These are phyloP conservation scores for Apophysomyces sp. DNA, from an alignment of 371 early-diverging fungal species.

Conservation along the genomic window DNA sequence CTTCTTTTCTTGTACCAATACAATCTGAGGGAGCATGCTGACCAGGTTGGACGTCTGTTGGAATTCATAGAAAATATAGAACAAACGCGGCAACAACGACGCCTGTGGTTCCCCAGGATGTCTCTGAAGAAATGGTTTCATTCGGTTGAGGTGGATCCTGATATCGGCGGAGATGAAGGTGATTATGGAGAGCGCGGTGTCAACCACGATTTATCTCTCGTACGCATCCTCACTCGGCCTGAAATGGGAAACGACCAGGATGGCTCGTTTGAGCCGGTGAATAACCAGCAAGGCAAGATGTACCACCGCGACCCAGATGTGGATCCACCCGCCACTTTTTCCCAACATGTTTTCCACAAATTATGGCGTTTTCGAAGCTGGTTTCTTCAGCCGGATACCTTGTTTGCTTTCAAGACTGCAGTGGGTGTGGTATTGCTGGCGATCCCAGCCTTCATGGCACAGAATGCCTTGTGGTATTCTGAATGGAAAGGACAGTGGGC, in stretches of 20 bases:
- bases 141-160: constrained; percentile 8
- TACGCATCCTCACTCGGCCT: constrained; percentile 8
- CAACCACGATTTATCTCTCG: constrained; percentile 1
- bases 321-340: constrained; percentile 23
- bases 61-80: constrained; percentile 9
- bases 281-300: neutral
- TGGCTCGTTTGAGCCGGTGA: neutral
- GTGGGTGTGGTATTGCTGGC: constrained; percentile 35
- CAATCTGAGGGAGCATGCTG: constrained; percentile 11
- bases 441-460: constrained; percentile 26
- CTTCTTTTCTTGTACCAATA: constrained; percentile 15
- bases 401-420: constrained; percentile 40
- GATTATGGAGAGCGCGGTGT: neutral
- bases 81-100: constrained; percentile 1
- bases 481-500: constrained; percentile 48
- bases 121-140: constrained; percentile 16
- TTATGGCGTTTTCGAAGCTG: constrained; percentile 11
- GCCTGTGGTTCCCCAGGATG: constrained; percentile 12
- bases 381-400: constrained; percentile 22
- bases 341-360: constrained; percentile 24
- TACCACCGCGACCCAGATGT: constrained; percentile 40
- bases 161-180: constrained; percentile 4
- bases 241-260: neutral
- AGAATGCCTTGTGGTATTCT: constrained; percentile 30
- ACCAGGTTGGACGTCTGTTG: neutral